phyloP scores from a whole-genome alignment of 129 eudicot genomes.

The Smallanthus sonchifolius region DNA sequence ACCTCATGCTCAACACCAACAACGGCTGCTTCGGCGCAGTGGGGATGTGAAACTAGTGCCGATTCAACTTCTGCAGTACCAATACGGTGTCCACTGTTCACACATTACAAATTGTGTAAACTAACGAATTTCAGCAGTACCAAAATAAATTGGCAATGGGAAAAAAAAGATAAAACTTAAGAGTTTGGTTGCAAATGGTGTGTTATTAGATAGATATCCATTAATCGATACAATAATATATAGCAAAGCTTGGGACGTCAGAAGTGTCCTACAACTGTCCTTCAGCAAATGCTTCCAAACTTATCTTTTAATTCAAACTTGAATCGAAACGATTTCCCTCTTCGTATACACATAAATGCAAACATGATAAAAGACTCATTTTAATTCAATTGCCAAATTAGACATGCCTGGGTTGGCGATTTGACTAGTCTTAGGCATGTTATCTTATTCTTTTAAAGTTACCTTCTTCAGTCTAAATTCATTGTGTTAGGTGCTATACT shows the following conservation, averaged over 20 bases:
- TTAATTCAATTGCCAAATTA: neutral
- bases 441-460: neutral
- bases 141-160: neutral
- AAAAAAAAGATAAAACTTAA: neutral
- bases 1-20: constrained; percentile 99
- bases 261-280: neutral
- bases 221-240: neutral
- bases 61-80: constrained; percentile 99
- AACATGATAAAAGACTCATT: neutral
- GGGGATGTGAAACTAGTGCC: constrained; percentile 94
- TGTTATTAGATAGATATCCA: neutral
- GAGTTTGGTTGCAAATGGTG: neutral
- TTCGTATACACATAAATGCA: neutral
- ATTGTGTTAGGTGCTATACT: neutral
- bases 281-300: neutral
- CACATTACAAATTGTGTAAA: constrained; percentile 10
- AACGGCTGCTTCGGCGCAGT: constrained; percentile 98
- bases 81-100: constrained; percentile 89
- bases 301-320: neutral
- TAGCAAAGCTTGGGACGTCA: neutral
- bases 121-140: neutral
- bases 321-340: neutral
- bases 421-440: neutral
- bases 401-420: neutral
- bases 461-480: neutral